Evolutionary conservation across 1,284 basidiomycete genomes (phyloP).

Genomic region (Termitomyces sp.): DNA sequence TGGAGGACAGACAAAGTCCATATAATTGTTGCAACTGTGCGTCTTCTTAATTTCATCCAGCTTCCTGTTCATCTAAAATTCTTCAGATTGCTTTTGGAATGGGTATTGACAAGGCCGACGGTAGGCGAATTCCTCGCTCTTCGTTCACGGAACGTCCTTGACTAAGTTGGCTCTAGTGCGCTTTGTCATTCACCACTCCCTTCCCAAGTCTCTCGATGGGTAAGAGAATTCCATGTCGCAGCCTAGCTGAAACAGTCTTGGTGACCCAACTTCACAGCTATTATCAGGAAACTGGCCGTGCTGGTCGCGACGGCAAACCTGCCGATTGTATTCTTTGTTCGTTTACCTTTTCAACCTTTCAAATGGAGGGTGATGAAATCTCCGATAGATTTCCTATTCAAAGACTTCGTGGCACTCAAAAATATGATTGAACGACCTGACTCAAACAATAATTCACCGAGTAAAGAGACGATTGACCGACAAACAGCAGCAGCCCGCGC

Average conservation of each 20-base stretch:
- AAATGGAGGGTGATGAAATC: not conserved
- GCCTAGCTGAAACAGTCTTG: not conserved
- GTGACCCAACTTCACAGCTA: constrained; percentile 24
- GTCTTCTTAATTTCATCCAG: constrained; percentile 11
- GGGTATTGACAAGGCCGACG: constrained; percentile 88
- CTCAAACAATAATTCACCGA: constrained; percentile 23
- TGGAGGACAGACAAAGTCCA: constrained; percentile 76
- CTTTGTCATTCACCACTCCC: constrained; percentile 42
- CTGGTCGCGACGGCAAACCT: constrained; percentile 42
- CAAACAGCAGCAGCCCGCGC: constrained; percentile 34
- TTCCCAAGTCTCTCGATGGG: constrained; percentile 45
- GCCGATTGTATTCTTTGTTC: constrained; percentile 43
- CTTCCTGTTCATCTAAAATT: not conserved
- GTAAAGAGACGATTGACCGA: constrained; percentile 30
- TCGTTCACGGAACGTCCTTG: not conserved
- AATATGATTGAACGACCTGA: constrained; percentile 34
- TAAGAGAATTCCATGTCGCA: constrained; percentile 17
- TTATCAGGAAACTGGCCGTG: constrained; percentile 49
- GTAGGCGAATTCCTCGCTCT: constrained; percentile 20
- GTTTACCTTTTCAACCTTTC: constrained; percentile 12
- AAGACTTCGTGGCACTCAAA: constrained; percentile 31
- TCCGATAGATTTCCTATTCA: constrained; percentile 32
- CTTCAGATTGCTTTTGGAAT: constrained; percentile 87
- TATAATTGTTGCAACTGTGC: constrained; percentile 88
- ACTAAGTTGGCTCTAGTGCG: constrained; percentile 29